These are phyloP conservation scores for Yamadazyma jaroonii DNA, from an alignment of 1,139 yeast genomes.

Conservation along the genomic window DNA sequence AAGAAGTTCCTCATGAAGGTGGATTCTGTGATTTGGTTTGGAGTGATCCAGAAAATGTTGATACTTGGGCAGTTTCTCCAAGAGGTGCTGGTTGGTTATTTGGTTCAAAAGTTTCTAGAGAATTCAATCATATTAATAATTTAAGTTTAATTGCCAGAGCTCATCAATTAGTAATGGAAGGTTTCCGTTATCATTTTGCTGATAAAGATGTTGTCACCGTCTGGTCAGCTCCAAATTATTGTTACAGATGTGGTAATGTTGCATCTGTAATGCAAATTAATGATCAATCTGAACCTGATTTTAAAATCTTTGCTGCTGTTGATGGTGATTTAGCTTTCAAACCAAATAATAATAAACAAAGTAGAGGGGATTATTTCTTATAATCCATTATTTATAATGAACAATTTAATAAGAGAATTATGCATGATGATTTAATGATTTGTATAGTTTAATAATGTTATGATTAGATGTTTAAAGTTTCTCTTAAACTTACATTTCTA, in stretches of 20 bases:
- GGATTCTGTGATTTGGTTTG: slow-evolving; percentile 96
- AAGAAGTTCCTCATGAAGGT: slow-evolving; percentile 98
- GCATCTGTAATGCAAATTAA: slow-evolving; percentile 97
- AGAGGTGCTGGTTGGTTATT: slow-evolving; percentile 99
- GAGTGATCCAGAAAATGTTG: slow-evolving; percentile 98
- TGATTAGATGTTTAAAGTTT: neutral
- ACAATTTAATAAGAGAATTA: neutral
- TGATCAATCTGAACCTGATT: slow-evolving; percentile 81
- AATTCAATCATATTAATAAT: slow-evolving; percentile 90
- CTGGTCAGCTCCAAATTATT: slow-evolving; percentile 98
- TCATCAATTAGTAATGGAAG: slow-evolving; percentile 98
- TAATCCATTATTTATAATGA: slow-evolving; percentile 21
- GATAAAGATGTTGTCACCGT: slow-evolving; percentile 96
- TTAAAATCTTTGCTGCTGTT: slow-evolving; percentile 92
- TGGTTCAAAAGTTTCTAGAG: slow-evolving; percentile 89
- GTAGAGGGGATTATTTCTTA: slow-evolving; percentile 82
- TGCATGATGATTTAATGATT: slow-evolving; percentile 10
- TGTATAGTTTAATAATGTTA: slow-evolving; percentile 8
- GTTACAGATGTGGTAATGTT: slow-evolving; percentile 96
- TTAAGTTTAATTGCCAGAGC: slow-evolving; percentile 90
- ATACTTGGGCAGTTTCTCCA: slow-evolving; percentile 98
- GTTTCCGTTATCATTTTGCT: slow-evolving; percentile 90
- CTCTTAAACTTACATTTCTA: no score
- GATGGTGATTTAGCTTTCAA: slow-evolving; percentile 76
- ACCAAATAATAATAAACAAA: slow-evolving; percentile 66